Conservation (phyloP, 805 yeast species). For the Torulaspora delbrueckii region DNA sequence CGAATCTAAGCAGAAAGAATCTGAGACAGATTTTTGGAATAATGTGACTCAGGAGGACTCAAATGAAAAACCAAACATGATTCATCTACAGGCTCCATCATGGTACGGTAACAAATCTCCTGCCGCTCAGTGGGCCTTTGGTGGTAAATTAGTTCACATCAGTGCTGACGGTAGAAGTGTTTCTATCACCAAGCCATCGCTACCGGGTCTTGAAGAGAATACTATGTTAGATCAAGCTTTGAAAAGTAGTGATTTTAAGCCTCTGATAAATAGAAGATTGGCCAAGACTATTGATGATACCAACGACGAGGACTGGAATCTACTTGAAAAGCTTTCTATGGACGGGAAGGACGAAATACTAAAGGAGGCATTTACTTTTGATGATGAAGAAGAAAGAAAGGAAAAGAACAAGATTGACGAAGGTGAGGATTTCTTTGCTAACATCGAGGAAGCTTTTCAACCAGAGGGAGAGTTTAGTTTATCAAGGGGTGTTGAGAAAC, state of each 20-base stretch:
- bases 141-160: slow-evolving; percentile 75
- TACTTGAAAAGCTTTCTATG: slow-evolving; percentile 48
- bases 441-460: slow-evolving; percentile 34
- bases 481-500: slow-evolving; percentile 42
- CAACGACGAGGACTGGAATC: slow-evolving; percentile 60
- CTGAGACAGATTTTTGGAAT: slow-evolving; percentile 84
- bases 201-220: slow-evolving; percentile 37
- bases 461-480: slow-evolving; percentile 55
- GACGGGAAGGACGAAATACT: slow-evolving; percentile 50
- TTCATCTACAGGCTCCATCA: slow-evolving; percentile 70
- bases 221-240: slow-evolving; percentile 53
- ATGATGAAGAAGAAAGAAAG: slow-evolving; percentile 30
- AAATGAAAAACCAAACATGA: slow-evolving; percentile 65
- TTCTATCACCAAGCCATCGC: slow-evolving; percentile 36
- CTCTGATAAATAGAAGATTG: slow-evolving; percentile 53
- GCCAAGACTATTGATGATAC: slow-evolving; percentile 37
- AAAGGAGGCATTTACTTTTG: slow-evolving; percentile 40
- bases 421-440: slow-evolving; percentile 38
- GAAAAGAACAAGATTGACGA: slow-evolving; percentile 20
- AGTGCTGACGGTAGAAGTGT: slow-evolving; percentile 40
- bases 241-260: slow-evolving; percentile 47
- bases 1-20: slow-evolving; percentile 30
- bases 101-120: slow-evolving; percentile 77
- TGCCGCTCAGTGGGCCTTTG: slow-evolving; percentile 80
- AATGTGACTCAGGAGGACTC: slow-evolving; percentile 62